These are phyloP conservation scores for Cyclostephanos invisitatus DNA, from an alignment of 108 stramenopile genomes.

Conservation along the genomic window DNA sequence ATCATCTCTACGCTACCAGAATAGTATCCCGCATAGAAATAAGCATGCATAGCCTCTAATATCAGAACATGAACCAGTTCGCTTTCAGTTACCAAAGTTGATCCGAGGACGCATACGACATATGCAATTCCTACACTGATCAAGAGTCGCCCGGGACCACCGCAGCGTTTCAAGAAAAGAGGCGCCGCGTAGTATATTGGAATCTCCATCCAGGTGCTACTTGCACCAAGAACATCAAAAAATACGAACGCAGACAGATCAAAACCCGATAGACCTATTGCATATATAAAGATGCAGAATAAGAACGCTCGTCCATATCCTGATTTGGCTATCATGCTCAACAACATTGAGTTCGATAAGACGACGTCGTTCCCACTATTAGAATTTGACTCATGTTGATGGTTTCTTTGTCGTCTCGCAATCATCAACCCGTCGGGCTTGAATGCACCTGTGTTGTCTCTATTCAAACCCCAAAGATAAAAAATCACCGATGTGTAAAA, in stretches of 20 bases:
- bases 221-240: conserved; percentile 58
- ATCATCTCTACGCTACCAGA: conserved; percentile 56
- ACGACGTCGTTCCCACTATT: conserved; percentile 1
- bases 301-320: conserved; percentile 34
- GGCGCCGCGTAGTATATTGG: conserved; percentile 67
- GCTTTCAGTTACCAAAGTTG: conserved; percentile 53
- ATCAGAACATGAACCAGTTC: conserved; percentile 45
- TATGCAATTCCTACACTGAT: conserved; percentile 54
- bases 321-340: conserved; percentile 22
- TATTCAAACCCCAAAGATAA: conserved; percentile 32
- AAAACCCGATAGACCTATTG: conserved; percentile 57
- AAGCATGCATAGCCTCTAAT: conserved; percentile 74
- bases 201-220: conserved; percentile 60
- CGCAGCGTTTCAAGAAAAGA: conserved; percentile 40
- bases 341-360: conserved; percentile 9
- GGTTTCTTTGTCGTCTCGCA: neutral
- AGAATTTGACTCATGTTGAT: neutral
- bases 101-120: conserved; percentile 61
- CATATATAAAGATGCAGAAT: conserved; percentile 40
- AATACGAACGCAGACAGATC: conserved; percentile 65
- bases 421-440: neutral
- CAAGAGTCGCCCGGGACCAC: conserved; percentile 51
- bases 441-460: conserved; percentile 45
- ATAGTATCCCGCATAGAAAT: conserved; percentile 60
- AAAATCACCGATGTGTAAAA: conserved; percentile 21